Percentiles rank a stretch among this genome's conserved stretches.
These are phyloP conservation scores for Euphorbia tirucalli DNA, from an alignment of 345 rosid genomes.

Conservation along the genomic window DNA sequence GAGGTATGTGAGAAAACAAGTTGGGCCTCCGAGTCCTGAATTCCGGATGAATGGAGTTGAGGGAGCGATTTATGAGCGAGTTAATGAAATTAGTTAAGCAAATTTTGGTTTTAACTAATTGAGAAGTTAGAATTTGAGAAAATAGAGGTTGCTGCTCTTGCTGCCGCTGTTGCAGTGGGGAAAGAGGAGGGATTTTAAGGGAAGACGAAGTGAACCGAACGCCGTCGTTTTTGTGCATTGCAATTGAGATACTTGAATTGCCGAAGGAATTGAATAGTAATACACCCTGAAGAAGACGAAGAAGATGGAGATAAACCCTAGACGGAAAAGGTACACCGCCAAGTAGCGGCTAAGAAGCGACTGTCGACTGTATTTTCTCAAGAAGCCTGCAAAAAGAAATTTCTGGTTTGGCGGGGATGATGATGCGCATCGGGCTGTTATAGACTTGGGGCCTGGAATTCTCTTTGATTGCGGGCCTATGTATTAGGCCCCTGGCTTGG, in stretches of 20 bases:
- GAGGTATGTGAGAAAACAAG: constrained; percentile 28
- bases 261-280: not conserved
- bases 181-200: constrained; percentile 30
- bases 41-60: not conserved
- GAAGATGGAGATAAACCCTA: constrained; percentile 13
- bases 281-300: not conserved
- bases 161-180: constrained; percentile 3
- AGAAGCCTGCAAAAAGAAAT: not conserved
- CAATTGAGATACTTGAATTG: not conserved
- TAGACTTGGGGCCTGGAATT: too few relatives aligned
- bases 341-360: not conserved
- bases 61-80: constrained; percentile 35
- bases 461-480: too few relatives aligned
- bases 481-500: too few relatives aligned
- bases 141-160: not conserved
- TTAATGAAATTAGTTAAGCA: constrained; percentile 30
- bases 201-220: constrained; percentile 43
- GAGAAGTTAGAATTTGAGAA: constrained; percentile 23
- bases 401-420: not conserved
- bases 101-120: constrained; percentile 28
- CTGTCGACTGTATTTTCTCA: not conserved
- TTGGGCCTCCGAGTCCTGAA: not conserved
- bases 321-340: not conserved
- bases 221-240: constrained; percentile 35
- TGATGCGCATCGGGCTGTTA: not conserved